Percentiles rank a stretch among this genome's conserved stretches.
Conservation (phyloP, 345 rosid species). For the Gossypium stocksii region DNA sequence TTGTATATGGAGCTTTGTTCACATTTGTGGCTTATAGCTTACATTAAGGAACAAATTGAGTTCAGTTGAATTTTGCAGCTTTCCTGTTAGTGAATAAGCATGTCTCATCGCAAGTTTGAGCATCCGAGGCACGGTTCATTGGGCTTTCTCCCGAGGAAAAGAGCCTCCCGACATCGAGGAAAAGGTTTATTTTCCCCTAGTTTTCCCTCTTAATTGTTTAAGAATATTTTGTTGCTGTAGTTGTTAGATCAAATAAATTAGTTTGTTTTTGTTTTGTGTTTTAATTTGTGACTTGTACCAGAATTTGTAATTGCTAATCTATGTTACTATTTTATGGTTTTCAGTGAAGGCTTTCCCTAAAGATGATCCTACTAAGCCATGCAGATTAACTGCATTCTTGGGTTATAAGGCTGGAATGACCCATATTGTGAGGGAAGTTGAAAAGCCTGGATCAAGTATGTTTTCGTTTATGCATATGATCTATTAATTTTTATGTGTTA, state of each 20-base stretch:
- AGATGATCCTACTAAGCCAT: slow-evolving; percentile 68
- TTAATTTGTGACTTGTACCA: background rate
- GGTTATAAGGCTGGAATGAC: slow-evolving; percentile 97
- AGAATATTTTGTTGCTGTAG: background rate
- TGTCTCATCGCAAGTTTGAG: slow-evolving; percentile 97
- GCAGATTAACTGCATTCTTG: slow-evolving; percentile 70
- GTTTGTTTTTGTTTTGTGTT: background rate
- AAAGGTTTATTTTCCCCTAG: slow-evolving; percentile 44
- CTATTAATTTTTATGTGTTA: background rate
- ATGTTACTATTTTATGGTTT: background rate
- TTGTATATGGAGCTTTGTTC: too few species aligned
- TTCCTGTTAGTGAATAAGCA: slow-evolving; percentile 18
- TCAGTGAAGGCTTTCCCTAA: slow-evolving; percentile 92
- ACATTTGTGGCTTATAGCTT: background rate
- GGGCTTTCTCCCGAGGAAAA: slow-evolving; percentile 87
- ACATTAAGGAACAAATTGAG: background rate
- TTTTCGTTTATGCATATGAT: background rate
- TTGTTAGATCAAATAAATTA: too few species aligned
- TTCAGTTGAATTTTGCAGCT: slow-evolving; percentile 24
- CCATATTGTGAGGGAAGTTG: slow-evolving; percentile 88
- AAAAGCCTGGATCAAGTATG: slow-evolving; percentile 88
- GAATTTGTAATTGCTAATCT: background rate
- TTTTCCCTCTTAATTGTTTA: background rate
- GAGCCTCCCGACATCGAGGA: slow-evolving; percentile 74
- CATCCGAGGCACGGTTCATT: slow-evolving; percentile 88